Conservation (phyloP, 2,329 filamentous ascomycete species). For the Aspergillus sp. region DNA sequence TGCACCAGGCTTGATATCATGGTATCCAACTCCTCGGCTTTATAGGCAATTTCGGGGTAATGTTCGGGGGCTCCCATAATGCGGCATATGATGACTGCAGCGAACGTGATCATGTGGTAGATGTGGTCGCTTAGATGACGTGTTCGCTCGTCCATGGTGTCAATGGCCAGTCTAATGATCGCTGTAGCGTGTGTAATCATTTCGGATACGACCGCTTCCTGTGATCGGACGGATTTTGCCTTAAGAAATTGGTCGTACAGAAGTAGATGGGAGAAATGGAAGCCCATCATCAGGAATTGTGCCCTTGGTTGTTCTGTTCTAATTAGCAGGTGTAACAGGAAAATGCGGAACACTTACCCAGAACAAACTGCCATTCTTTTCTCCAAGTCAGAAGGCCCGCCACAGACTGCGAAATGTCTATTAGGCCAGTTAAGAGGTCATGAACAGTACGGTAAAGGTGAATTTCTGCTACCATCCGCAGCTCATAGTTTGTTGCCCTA, state of each 20-base stretch:
- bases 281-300: constrained; percentile 38
- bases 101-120: constrained; percentile 50
- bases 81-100: constrained; percentile 34
- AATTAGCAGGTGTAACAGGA: background rate
- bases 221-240: constrained; percentile 36
- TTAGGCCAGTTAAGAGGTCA: constrained; percentile 31
- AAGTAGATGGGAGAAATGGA: constrained; percentile 47
- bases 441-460: constrained; percentile 50
- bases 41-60: constrained; percentile 30
- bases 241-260: constrained; percentile 38
- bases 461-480: constrained; percentile 49
- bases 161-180: constrained; percentile 45
- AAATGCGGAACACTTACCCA: constrained; percentile 27
- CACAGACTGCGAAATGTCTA: constrained; percentile 37
- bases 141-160: constrained; percentile 46
- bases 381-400: constrained; percentile 39
- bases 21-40: constrained; percentile 35
- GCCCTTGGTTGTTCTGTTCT: constrained; percentile 3
- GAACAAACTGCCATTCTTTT: constrained; percentile 41
- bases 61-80: constrained; percentile 39
- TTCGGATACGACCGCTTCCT: constrained; percentile 39
- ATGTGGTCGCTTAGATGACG: constrained; percentile 49
- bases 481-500: constrained; percentile 45
- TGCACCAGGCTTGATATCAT: constrained; percentile 36
- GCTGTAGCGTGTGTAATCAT: constrained; percentile 43